A percentile compares a stretch with the other conserved stretches of the same genome.
These are phyloP conservation scores for Juncus effusus DNA, from an alignment of 176 grass and related monocot genomes.

Conservation along the genomic window DNA sequence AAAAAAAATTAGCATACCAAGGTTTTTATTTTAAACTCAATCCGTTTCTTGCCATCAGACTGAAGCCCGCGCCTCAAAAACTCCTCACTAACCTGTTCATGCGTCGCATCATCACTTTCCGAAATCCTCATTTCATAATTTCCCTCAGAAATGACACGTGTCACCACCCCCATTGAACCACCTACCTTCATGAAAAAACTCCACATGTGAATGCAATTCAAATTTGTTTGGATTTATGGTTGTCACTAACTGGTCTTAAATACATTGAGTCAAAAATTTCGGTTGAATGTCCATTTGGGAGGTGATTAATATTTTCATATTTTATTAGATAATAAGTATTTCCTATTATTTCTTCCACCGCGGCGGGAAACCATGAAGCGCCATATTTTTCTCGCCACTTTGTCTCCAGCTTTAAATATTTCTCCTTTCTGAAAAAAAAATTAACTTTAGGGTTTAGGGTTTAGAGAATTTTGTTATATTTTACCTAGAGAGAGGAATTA, in stretches of 20 bases:
- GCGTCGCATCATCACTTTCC: too few relatives aligned
- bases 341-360: conserved; percentile 15
- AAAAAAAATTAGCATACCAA: too few relatives aligned
- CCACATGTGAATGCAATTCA: conserved; percentile 20
- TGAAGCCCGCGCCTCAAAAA: too few relatives aligned
- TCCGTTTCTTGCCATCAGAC: too few relatives aligned
- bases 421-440: conserved; percentile 7
- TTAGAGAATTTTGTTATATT: not conserved
- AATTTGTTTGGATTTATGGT: not conserved
- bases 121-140: too few relatives aligned
- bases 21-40: too few relatives aligned
- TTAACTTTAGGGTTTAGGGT: not conserved
- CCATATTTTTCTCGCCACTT: conserved; percentile 29
- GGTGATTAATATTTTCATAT: conserved; percentile 12
- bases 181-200: conserved; percentile 18
- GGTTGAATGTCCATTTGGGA: not conserved
- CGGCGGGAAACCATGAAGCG: conserved; percentile 28
- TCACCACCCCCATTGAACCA: conserved; percentile 26
- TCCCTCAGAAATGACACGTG: too few relatives aligned
- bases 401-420: conserved; percentile 24
- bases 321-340: conserved; percentile 13
- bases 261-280: conserved; percentile 32
- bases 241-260: not conserved
- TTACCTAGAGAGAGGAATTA: too few relatives aligned
- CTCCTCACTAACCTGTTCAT: too few relatives aligned